phyloP scores from a whole-genome alignment of 179 eudicot species.

The Vitellaria paradoxa region DNA sequence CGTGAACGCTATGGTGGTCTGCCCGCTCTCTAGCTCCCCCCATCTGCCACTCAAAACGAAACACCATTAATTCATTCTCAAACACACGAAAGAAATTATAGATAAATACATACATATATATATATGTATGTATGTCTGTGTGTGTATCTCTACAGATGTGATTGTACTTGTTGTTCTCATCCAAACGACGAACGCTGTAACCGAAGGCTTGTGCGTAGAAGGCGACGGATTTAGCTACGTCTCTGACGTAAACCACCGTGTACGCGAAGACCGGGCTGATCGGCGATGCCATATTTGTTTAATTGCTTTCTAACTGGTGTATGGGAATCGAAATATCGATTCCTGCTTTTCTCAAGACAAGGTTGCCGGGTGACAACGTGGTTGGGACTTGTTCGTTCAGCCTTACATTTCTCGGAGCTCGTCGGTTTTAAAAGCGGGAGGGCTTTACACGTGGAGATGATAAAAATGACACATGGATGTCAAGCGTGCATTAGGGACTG shows the following conservation, averaged over 20 bases:
- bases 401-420: too few relatives aligned
- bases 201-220: slow-evolving; percentile 91
- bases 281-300: slow-evolving; percentile 39
- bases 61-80: not conserved
- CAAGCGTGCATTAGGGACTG: too few relatives aligned
- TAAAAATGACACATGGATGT: too few relatives aligned
- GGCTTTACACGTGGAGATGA: too few relatives aligned
- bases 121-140: not conserved
- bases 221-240: slow-evolving; percentile 72
- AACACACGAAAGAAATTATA: not conserved
- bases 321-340: not conserved
- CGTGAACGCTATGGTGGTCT: slow-evolving; percentile 87
- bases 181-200: slow-evolving; percentile 65
- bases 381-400: too few relatives aligned
- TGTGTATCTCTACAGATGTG: too few relatives aligned
- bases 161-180: slow-evolving; percentile 58
- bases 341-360: too few relatives aligned
- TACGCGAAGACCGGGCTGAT: slow-evolving; percentile 68
- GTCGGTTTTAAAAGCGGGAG: too few relatives aligned
- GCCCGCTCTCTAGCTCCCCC: slow-evolving; percentile 92
- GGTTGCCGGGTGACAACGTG: too few relatives aligned
- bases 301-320: not conserved
- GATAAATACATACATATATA: too few relatives aligned
- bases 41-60: slow-evolving; percentile 40
- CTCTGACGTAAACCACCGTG: slow-evolving; percentile 79